Evolutionary conservation across 2,329 filamentous ascomycete species (phyloP), one percentile per base, ranked within the genome.

Genomic region (Hyphodiscus sp.): DNA sequence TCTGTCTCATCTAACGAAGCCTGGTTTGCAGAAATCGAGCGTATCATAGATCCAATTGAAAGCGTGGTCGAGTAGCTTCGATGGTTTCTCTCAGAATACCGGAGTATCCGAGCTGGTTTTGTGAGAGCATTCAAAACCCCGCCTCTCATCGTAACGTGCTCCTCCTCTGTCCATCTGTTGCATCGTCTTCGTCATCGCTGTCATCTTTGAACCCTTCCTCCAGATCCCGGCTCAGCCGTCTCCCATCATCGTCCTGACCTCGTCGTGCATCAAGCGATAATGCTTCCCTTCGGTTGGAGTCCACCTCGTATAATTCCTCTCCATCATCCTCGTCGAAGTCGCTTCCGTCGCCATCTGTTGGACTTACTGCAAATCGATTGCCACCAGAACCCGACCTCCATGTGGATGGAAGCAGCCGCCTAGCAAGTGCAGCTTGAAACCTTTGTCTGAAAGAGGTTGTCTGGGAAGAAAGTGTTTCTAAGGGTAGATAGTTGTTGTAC

Each of bases 181-280:
- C 38, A 26, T 51, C 61, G 10, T 61, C 61, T 23, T 83, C 81
- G 41, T 85, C 82, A 52, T 86, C 82, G 65, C 85, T 88, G 61
- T 87, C 84, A 67, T 89, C 86, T 70, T 81, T 80, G 66, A 89
- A 89, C 0, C 85, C 86, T 63, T 86, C 79, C 68, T 92, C 88
- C 49, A 92, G 70, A 62, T 95, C 90, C 71, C 89, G 77, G 68
- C 89, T 92, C 57, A 95, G 65, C 58, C 90, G 77, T 61, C 81
- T 74, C 47, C 75, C 76, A 56, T 82, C 79, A 45, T 71, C 69
- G 46, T 66, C 63, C 51, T 74, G 59, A 64, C 63, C 68, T 66
- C 59, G 70, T 67, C 55, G 49, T 20, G 61, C 63, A 61, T 67
- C 65, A 2, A 68, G 50, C 3, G 64, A 67, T 9, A 76, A 57